phyloP scores from a whole-genome alignment of 148 eudicot genomes.

The Simmondsia chinensis region DNA sequence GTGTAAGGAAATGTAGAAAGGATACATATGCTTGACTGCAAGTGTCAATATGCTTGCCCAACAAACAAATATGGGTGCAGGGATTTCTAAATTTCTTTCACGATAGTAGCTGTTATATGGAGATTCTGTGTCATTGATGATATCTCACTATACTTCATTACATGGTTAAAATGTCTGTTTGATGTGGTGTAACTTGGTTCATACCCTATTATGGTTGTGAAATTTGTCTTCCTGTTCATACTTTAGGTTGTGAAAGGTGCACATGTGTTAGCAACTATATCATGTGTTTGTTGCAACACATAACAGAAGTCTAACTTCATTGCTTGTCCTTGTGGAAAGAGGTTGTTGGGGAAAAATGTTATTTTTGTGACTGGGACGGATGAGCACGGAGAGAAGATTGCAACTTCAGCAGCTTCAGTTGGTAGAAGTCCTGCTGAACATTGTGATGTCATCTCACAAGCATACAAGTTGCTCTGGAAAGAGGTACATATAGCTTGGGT shows the following conservation, averaged over 20 bases:
- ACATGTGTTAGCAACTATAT: background rate
- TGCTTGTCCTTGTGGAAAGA: slow-evolving; percentile 34
- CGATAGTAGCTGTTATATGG: no score
- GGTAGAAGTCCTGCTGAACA: slow-evolving; percentile 73
- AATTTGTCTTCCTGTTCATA: no score
- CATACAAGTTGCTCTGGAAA: slow-evolving; percentile 74
- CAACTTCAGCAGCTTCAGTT: slow-evolving; percentile 68
- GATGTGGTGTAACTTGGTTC: no score
- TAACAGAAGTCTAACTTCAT: slow-evolving; percentile 1
- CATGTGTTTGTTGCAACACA: background rate
- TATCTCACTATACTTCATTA: no score
- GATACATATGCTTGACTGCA: no score
- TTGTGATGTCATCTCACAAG: slow-evolving; percentile 71
- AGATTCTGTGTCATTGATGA: no score
- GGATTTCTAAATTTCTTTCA: no score
- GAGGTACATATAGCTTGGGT: slow-evolving; percentile 33
- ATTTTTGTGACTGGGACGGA: slow-evolving; percentile 96
- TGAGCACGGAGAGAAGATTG: slow-evolving; percentile 99
- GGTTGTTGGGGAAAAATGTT: slow-evolving; percentile 74
- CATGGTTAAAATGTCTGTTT: no score
- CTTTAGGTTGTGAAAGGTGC: background rate
- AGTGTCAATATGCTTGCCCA: no score
- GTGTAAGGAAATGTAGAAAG: no score
- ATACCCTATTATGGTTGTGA: no score
- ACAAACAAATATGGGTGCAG: no score